Evolutionary conservation across 495 filamentous ascomycete species (phyloP).

Genomic region (Corynascus novoguineensis): DNA sequence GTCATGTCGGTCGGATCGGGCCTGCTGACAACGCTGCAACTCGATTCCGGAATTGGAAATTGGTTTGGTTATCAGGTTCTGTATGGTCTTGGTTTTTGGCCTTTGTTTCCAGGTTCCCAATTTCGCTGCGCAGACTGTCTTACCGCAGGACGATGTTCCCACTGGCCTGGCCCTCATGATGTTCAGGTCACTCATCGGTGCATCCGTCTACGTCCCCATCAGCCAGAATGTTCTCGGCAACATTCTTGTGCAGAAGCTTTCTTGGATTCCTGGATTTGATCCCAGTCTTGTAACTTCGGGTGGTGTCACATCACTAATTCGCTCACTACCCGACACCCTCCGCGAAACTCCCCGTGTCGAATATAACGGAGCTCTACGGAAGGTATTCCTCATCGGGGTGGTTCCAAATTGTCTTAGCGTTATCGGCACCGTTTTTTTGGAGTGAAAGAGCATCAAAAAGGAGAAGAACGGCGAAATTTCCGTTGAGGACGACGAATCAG

Average conservation of each 20-base stretch:
- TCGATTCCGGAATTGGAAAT: background rate
- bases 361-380: too few relatives aligned
- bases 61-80: background rate
- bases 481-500: too few relatives aligned
- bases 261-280: background rate
- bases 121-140: background rate
- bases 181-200: background rate
- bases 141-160: background rate
- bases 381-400: too few relatives aligned
- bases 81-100: background rate
- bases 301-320: constrained; percentile 15
- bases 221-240: background rate
- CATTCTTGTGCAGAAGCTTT: background rate
- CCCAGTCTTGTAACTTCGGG: background rate
- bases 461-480: too few relatives aligned
- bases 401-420: too few relatives aligned
- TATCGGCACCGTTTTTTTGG: too few relatives aligned
- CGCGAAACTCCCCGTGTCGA: too few relatives aligned
- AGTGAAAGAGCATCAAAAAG: too few relatives aligned
- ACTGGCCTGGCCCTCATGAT: background rate
- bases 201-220: background rate
- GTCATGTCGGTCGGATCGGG: background rate
- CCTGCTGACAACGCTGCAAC: background rate
- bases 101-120: background rate
- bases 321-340: too few relatives aligned